A percentile compares a stretch with the other conserved stretches of the same genome.
Evolutionary conservation across 768 basidiomycete genomes (phyloP).

Genomic region (Tephrocybe sp.): DNA sequence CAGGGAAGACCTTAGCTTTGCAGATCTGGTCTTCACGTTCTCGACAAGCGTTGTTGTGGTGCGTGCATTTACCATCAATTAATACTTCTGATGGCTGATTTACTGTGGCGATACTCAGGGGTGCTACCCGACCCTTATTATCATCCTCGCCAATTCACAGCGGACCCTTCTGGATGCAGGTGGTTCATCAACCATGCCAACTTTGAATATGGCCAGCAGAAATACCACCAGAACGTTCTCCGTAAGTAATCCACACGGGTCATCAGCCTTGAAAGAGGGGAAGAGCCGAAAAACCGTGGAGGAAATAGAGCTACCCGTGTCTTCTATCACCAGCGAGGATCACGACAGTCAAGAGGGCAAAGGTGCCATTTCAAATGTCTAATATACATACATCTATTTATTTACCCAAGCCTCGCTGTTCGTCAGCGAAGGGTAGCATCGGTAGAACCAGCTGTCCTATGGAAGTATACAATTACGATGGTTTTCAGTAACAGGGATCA

Average conservation of each 20-base stretch:
- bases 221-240: background rate
- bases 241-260: background rate
- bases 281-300: background rate
- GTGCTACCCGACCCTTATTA: conserved; percentile 6
- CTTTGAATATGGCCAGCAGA: background rate
- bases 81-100: no score
- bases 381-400: background rate
- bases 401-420: no score
- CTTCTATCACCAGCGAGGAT: background rate
- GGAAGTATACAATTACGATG: no score
- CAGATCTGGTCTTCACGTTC: conserved; percentile 6
- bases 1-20: conserved; percentile 7
- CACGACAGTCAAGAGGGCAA: background rate
- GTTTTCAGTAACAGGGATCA: no score
- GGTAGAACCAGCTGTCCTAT: no score
- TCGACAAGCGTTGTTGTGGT: conserved; percentile 9
- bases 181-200: background rate
- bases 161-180: conserved; percentile 2
- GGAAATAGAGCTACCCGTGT: background rate
- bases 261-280: no score
- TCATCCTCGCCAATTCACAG: conserved; percentile 8
- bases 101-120: no score
- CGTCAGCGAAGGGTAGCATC: no score
- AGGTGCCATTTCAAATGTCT: background rate
- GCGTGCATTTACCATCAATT: background rate